These are phyloP conservation scores for Cronartium ribicola DNA, from an alignment of 1,284 basidiomycete genomes.

Conservation along the genomic window DNA sequence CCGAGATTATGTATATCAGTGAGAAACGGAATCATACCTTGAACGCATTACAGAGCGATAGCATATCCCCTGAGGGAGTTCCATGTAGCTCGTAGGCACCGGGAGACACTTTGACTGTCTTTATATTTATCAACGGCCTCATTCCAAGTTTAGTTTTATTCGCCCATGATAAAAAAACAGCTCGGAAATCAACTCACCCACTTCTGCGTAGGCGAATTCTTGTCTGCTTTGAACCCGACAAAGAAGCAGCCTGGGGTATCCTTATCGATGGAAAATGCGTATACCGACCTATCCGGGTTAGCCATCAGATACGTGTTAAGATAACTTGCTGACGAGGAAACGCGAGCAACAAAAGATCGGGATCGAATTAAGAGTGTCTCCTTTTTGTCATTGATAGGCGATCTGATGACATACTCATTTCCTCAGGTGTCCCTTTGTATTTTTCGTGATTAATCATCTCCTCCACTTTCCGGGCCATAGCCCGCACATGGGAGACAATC, in stretches of 20 bases:
- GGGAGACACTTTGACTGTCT: conserved; percentile 42
- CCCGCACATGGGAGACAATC: conserved; percentile 94
- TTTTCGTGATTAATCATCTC: conserved; percentile 95
- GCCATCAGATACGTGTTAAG: conserved; percentile 84
- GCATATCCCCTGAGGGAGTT: conserved; percentile 78
- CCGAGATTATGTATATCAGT: background rate
- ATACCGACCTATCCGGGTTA: conserved; percentile 89
- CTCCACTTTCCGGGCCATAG: conserved; percentile 88
- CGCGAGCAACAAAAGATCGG: background rate
- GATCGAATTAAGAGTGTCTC: conserved; percentile 22
- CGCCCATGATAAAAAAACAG: background rate
- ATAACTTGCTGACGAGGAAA: conserved; percentile 64
- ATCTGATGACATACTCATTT: conserved; percentile 66
- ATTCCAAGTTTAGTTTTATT: background rate
- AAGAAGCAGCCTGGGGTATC: conserved; percentile 88
- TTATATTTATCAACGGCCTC: too few relatives aligned
- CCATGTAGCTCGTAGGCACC: conserved; percentile 65
- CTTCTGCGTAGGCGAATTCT: conserved; percentile 68
- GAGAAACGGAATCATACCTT: conserved; percentile 61
- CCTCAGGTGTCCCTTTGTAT: conserved; percentile 80
- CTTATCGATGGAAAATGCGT: conserved; percentile 89
- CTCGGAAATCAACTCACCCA: conserved; percentile 62
- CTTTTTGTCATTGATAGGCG: background rate
- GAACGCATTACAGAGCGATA: conserved; percentile 90
- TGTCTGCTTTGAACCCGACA: conserved; percentile 87